These are phyloP conservation scores for Boletus mariae DNA, from an alignment of 1,284 basidiomycete species.

Conservation along the genomic window DNA sequence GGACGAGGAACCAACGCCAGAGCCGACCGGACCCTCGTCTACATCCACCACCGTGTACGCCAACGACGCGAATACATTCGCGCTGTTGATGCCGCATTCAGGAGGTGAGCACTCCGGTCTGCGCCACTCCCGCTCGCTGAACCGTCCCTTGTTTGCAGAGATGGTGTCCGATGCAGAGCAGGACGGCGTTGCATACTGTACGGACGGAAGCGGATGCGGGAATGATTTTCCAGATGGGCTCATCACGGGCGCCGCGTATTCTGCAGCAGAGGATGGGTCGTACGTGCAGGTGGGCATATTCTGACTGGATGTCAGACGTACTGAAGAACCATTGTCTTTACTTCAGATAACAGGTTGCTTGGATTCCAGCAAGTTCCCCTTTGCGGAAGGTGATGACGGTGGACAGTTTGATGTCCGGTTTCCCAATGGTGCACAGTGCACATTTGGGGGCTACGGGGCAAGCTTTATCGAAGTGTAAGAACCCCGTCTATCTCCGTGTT, in stretches of 20 bases:
- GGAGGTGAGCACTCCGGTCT: conserved; percentile 33
- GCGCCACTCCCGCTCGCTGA: not conserved
- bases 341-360: conserved; percentile 49
- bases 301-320: not conserved
- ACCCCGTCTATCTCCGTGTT: not conserved
- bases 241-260: conserved; percentile 39
- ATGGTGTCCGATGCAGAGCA: conserved; percentile 43
- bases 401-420: conserved; percentile 50
- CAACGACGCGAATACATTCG: conserved; percentile 34
- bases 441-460: conserved; percentile 47
- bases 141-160: conserved; percentile 26
- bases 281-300: conserved; percentile 41
- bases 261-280: conserved; percentile 37
- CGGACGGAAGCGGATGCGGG: conserved; percentile 30
- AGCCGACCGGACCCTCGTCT: conserved; percentile 42
- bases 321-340: not conserved
- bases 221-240: conserved; percentile 38
- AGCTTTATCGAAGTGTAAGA: conserved; percentile 51
- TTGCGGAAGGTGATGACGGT: conserved; percentile 40
- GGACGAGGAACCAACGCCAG: conserved; percentile 42
- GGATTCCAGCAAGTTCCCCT: conserved; percentile 37
- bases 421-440: conserved; percentile 51
- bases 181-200: conserved; percentile 41
- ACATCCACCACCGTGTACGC: conserved; percentile 41
- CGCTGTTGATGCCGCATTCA: conserved; percentile 38